Evolutionary conservation across 768 basidiomycete genomes (phyloP), one percentile per base, ranked within the genome.

Genomic region (Phlebiopsis flavidoalba): DNA sequence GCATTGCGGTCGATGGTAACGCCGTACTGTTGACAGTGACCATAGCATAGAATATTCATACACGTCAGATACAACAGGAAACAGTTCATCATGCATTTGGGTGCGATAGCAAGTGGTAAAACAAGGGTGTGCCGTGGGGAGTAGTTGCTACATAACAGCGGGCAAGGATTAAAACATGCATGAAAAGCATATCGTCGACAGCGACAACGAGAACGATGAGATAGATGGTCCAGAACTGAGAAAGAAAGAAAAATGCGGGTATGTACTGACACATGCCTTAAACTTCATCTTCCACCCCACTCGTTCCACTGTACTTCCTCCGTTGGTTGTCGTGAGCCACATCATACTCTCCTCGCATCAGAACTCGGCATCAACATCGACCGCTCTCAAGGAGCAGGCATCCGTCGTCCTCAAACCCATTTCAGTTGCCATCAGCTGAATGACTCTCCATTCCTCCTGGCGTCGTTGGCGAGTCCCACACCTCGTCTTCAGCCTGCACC

Each of bases 1-100:
- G 75, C 31, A 88, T 87, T 56, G 79, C 86, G 3, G 78, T 79
- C 37, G 85, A 87, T 66, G 85, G 86, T 48, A 74, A 80, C 36
- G 79, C 82, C 15, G 78, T 78, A 0, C 65, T 87, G 21, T 71
- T 88, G 57, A 86, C 82, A 1, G 80, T 86, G 19, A 79, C 72
- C 3, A 79, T 82, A 4, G n/a, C 8, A 8, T 58, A 59, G 47
- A 14, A 35, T 48, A 33, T n/a, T n/a, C 26, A 26, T 35, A 35
- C 24, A 53, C 33, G 8, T 12, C 10, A 8, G 17, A 17, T 43
- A 17, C 11, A 43, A 43, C 40, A 43, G 17, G 6, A 31, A 31
- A 31, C 6, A 31, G 3, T 31, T 2, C 17, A 43, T 17, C 2
- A 43, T 43, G 40, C 12, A 43, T 43, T 43, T 17, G 8, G 3